Conservation (phyloP, 345 rosid species). For the Dovyalis caffra region DNA sequence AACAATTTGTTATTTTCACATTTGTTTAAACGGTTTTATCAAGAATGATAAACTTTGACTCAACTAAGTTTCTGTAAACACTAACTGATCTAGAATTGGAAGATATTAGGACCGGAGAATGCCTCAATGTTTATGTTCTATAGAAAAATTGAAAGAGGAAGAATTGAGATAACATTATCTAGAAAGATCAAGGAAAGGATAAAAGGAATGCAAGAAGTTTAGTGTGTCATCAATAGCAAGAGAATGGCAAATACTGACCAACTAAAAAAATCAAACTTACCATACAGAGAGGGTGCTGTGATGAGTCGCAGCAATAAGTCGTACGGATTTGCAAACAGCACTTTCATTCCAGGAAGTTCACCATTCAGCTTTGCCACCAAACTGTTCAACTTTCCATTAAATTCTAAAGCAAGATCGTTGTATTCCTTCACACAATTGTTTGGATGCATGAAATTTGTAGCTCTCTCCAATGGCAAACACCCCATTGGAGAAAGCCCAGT, state of each 20-base stretch:
- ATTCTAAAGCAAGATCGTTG: slow-evolving; percentile 13
- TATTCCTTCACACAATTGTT: slow-evolving; percentile 6
- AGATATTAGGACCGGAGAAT: no score
- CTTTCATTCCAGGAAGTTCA: slow-evolving; percentile 43
- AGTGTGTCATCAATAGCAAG: no score
- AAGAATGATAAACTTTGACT: no score
- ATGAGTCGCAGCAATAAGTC: slow-evolving; percentile 40
- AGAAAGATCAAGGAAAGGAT: no score
- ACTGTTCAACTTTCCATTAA: slow-evolving; percentile 33
- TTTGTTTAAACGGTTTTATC: no score
- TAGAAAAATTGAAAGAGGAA: no score
- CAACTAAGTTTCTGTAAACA: no score
- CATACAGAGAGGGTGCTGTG: slow-evolving; percentile 2
- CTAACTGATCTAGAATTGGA: no score
- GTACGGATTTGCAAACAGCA: slow-evolving; percentile 46
- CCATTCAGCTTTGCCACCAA: slow-evolving; percentile 30
- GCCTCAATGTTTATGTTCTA: no score
- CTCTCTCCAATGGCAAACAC: slow-evolving; percentile 18
- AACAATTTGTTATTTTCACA: no score
- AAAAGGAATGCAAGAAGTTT: no score
- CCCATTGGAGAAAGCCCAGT: slow-evolving; percentile 21
- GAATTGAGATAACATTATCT: no score
- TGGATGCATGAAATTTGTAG: slow-evolving; percentile 11
- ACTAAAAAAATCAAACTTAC: neutral
- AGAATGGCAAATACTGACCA: neutral